Percentiles rank a stretch among this genome's conserved stretches.
These are phyloP conservation scores for Magnaporthales sp. DNA, from an alignment of 2,329 filamentous ascomycete species.

Conservation along the genomic window DNA sequence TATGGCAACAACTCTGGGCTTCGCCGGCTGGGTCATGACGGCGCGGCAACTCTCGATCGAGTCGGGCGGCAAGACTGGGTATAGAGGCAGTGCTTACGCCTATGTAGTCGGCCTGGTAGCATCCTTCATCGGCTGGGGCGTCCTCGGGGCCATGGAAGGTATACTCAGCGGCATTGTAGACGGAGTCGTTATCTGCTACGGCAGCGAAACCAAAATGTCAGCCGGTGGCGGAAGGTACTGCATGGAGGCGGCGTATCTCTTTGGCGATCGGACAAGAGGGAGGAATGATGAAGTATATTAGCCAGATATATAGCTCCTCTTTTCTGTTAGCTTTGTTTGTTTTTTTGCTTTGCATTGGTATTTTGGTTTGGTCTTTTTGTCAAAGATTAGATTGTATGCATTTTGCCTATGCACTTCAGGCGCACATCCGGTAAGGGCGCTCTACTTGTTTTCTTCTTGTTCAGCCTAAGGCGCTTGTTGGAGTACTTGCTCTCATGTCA, in stretches of 20 bases:
- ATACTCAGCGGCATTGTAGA: constrained; percentile 82
- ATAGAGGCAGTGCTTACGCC: constrained; percentile 80
- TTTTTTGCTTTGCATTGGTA: background rate
- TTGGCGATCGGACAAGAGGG: constrained; percentile 49
- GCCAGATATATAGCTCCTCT: background rate
- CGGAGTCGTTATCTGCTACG: constrained; percentile 87
- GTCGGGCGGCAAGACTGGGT: constrained; percentile 32
- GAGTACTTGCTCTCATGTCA: background rate
- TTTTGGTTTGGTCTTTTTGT: background rate
- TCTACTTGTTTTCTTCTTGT: background rate
- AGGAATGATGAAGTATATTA: background rate
- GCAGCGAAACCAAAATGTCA: constrained; percentile 69
- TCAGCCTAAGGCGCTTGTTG: background rate
- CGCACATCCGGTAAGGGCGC: background rate
- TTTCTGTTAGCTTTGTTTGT: background rate
- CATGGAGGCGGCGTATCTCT: constrained; percentile 81
- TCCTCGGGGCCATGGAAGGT: constrained; percentile 84
- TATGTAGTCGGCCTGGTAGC: constrained; percentile 91
- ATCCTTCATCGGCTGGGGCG: constrained; percentile 88
- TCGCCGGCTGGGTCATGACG: constrained; percentile 94
- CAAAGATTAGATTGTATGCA: background rate
- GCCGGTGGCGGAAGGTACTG: constrained; percentile 71
- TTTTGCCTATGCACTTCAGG: background rate
- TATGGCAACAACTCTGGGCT: constrained; percentile 82
- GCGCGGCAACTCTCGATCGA: constrained; percentile 66